These are phyloP conservation scores for Tinospora cordifolia DNA, from an alignment of 164 flowering plant genomes.

Conservation along the genomic window DNA sequence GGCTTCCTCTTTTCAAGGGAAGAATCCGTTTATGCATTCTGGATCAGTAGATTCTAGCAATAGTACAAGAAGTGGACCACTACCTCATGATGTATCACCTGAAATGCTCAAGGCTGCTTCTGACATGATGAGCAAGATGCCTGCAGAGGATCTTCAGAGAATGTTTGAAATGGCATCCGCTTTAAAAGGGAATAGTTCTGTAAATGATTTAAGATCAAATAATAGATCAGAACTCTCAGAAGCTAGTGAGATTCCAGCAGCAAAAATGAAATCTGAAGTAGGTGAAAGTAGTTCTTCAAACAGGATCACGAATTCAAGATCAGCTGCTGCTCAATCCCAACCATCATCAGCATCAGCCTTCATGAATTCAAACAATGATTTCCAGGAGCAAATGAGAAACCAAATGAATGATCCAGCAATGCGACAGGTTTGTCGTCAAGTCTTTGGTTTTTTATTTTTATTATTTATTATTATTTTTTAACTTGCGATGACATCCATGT, in stretches of 20 bases:
- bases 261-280: slow-evolving; percentile 20
- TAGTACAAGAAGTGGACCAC: slow-evolving; percentile 30
- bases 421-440: slow-evolving; percentile 49
- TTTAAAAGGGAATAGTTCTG: slow-evolving; percentile 38
- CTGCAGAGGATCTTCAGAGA: slow-evolving; percentile 66
- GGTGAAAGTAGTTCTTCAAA: slow-evolving; percentile 49
- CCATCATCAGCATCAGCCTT: slow-evolving; percentile 29
- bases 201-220: slow-evolving; percentile 22
- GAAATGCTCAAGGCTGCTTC: slow-evolving; percentile 75
- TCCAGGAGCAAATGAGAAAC: slow-evolving; percentile 87
- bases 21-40: slow-evolving; percentile 23
- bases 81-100: slow-evolving; percentile 59
- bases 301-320: slow-evolving; percentile 25
- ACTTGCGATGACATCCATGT: background rate
- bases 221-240: slow-evolving; percentile 15
- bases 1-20: slow-evolving; percentile 65
- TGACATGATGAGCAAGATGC: slow-evolving; percentile 76
- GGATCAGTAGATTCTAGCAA: slow-evolving; percentile 18
- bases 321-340: slow-evolving; percentile 15
- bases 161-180: slow-evolving; percentile 74
- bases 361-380: slow-evolving; percentile 38
- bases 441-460: background rate
- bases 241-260: slow-evolving; percentile 20
- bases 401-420: slow-evolving; percentile 94
- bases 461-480: too few relatives aligned